phyloP scores from a whole-genome alignment of 2,329 filamentous ascomycete genomes.

The Sclerotinia minor region DNA sequence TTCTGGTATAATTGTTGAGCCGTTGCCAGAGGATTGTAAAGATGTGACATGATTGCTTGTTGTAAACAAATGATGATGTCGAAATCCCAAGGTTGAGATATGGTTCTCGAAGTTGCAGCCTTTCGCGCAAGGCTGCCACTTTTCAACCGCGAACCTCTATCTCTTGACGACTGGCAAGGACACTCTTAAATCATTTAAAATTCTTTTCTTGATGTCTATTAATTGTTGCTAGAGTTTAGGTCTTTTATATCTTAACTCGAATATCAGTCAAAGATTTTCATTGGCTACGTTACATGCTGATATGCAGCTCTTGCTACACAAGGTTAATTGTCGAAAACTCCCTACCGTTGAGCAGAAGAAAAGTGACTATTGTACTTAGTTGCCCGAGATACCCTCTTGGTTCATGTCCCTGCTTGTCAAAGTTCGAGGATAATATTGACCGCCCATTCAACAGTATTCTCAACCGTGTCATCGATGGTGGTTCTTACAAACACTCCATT shows the following conservation, averaged over 20 bases:
- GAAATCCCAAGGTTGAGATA: constrained; percentile 14
- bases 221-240: not conserved
- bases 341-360: not conserved
- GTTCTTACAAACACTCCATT: constrained; percentile 25
- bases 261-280: not conserved
- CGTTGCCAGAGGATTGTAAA: constrained; percentile 72
- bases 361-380: not conserved
- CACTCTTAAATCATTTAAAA: not conserved
- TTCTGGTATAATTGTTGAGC: constrained; percentile 65
- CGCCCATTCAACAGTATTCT: constrained; percentile 30
- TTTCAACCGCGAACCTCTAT: not conserved
- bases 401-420: not conserved
- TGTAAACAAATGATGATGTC: constrained; percentile 7
- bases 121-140: constrained; percentile 36
- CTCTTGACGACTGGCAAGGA: constrained; percentile 3
- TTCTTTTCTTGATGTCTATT: not conserved
- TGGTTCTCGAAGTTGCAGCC: constrained; percentile 25
- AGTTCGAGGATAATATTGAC: constrained; percentile 25
- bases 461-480: constrained; percentile 26
- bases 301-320: not conserved
- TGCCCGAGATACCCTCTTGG: not conserved
- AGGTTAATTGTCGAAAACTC: not conserved
- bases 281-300: not conserved
- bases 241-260: not conserved
- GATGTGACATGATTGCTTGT: constrained; percentile 53